These are phyloP conservation scores for Sonneratia caseolaris DNA, from an alignment of 345 rosid genomes.

Conservation along the genomic window DNA sequence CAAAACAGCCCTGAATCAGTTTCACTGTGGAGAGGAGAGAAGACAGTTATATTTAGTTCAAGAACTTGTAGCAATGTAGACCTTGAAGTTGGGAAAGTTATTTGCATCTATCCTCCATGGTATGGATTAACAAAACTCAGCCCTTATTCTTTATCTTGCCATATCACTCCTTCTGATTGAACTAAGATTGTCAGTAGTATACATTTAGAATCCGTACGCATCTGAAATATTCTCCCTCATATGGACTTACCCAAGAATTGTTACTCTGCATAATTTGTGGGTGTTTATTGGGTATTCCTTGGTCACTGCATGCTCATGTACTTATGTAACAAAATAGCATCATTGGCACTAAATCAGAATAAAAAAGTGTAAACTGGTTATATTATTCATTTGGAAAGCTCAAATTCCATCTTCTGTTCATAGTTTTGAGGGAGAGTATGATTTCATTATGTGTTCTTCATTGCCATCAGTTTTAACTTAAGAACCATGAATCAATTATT, in stretches of 20 bases:
- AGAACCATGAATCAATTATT: neutral
- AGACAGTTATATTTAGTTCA: slow-evolving; percentile 56
- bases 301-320: too few relatives aligned
- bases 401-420: neutral
- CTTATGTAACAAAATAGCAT: too few relatives aligned
- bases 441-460: neutral
- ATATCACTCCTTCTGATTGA: neutral
- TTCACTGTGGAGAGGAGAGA: slow-evolving; percentile 22
- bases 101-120: slow-evolving; percentile 65
- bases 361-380: neutral
- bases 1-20: slow-evolving; percentile 17
- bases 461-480: neutral
- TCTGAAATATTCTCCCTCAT: neutral
- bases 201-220: neutral
- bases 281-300: too few relatives aligned
- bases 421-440: neutral
- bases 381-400: neutral
- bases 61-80: slow-evolving; percentile 70
- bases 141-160: neutral
- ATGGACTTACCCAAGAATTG: neutral
- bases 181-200: neutral
- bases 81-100: slow-evolving; percentile 60
- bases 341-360: too few relatives aligned
- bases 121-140: slow-evolving; percentile 11
- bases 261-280: neutral